phyloP scores from a whole-genome alignment of 176 grass and related monocot genomes.

The Phoenix roebelenii region DNA sequence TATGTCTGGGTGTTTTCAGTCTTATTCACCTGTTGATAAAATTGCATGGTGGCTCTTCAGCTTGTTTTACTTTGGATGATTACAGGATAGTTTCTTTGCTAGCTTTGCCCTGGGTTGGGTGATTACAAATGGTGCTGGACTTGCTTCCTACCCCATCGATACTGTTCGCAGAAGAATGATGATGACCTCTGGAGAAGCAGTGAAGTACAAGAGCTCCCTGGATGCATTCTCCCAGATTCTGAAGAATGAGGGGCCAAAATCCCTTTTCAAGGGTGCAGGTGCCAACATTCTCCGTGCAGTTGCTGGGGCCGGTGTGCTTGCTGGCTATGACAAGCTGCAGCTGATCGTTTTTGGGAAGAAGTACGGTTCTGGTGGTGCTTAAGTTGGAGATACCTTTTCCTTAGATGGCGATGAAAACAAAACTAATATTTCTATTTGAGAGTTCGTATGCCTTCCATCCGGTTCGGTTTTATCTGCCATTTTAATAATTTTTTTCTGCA shows the following conservation, averaged over 20 bases:
- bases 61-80: not conserved
- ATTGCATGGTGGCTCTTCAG: too few relatives aligned
- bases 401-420: not conserved
- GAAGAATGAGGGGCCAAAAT: slow-evolving; percentile 14
- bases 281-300: slow-evolving; percentile 11
- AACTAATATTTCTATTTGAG: not conserved
- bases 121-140: slow-evolving; percentile 17
- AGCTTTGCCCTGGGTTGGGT: slow-evolving; percentile 19
- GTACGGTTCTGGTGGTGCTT: slow-evolving; percentile 13
- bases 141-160: slow-evolving; percentile 8
- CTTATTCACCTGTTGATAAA: too few relatives aligned
- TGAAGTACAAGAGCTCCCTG: slow-evolving; percentile 15
- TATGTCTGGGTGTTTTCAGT: too few relatives aligned
- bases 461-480: too few relatives aligned
- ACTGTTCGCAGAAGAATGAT: slow-evolving; percentile 23
- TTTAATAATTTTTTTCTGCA: too few relatives aligned
- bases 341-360: slow-evolving; percentile 17
- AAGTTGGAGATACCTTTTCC: not conserved
- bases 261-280: slow-evolving; percentile 14
- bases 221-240: slow-evolving; percentile 16
- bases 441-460: too few relatives aligned
- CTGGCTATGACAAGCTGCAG: slow-evolving; percentile 20
- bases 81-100: slow-evolving; percentile 17
- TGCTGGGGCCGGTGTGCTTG: slow-evolving; percentile 18
- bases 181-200: slow-evolving; percentile 20